Base-by-base conservation (phyloP, 2,329 filamentous ascomycete species). In the Tolypocladium sp. region DNA sequence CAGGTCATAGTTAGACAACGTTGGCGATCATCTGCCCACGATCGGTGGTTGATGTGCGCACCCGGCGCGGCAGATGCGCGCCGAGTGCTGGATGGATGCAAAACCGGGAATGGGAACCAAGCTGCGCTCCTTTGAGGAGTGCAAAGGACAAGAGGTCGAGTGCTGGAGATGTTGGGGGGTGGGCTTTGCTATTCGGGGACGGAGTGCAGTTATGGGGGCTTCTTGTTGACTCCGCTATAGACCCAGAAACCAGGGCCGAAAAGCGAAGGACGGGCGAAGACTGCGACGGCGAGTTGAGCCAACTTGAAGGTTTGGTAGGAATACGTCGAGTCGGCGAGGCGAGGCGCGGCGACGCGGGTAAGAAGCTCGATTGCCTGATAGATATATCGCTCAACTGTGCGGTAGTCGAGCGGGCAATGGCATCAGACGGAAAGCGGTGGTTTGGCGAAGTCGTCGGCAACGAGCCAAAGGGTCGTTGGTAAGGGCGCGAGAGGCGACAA, bases 151-250 rank as follows among this genome's bases (percentile, higher is more conserved):
- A 53, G 2, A 13, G 49, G 9, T 15, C 49, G 49, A 22, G 49
- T 7, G 49, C 30, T 2, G 20, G 20, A 37, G 30, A 53, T 13
- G 27, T 22, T 2, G 10, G 20, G 49, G 20, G 9, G 2, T 5
- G 20, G 30, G 30, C 49, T n/a, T 53, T 53, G 30, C 10, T 53
- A 13, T 15, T 17, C 13, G 35, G 44, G 55, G 15, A 42, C 20
- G 6, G 40, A 51, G 17, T 25, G 58, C 67, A 93, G 79, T 97
- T 97, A 97, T 83, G 93, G 93, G 75, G 94, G 93, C 80, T 96
- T 93, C 82, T 92, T 94, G 82, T 94, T 91, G 81, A 92, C 90
- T 89, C 93, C 92, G 82, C 87, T 87, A 77, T 93, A 93, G 86
- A 95, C 92, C 92, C 92, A 91, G 82, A 87, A 87, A 75, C 87